A percentile compares a stretch with the other conserved stretches of the same genome.
Conservation (phyloP, 371 early-diverging fungal genomes). For the Rhizomucor miehei region DNA sequence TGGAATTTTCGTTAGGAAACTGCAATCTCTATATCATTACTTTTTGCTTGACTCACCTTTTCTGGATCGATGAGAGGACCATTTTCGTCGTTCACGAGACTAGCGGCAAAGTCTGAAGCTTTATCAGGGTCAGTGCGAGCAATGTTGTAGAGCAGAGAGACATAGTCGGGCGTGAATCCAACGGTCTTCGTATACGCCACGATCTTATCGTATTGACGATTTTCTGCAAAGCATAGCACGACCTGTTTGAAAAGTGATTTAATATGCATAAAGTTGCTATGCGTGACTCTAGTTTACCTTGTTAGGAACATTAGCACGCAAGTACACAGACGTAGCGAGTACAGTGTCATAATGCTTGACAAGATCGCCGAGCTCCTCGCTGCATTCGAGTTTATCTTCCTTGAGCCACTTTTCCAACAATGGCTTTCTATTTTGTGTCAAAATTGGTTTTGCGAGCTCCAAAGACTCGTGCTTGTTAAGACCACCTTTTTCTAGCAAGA, state of each 20-base stretch:
- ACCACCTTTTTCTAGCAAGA: constrained; percentile 93
- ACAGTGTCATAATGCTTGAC: constrained; percentile 88
- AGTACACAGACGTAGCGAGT: constrained; percentile 91
- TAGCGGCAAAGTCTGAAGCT: constrained; percentile 89
- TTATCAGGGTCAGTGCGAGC: constrained; percentile 91
- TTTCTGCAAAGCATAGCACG: constrained; percentile 95
- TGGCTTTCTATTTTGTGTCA: constrained; percentile 91
- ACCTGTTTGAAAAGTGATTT: constrained; percentile 37
- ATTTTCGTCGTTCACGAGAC: constrained; percentile 81
- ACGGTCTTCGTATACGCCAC: constrained; percentile 92
- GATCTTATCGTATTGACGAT: constrained; percentile 94
- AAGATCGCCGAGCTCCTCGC: constrained; percentile 97
- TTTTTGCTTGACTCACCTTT: constrained; percentile 42
- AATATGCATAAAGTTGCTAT: neutral
- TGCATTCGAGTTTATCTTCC: constrained; percentile 96
- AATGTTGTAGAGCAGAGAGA: constrained; percentile 83
- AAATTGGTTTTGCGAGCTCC: constrained; percentile 90
- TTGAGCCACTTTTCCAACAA: constrained; percentile 97
- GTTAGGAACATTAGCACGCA: constrained; percentile 89
- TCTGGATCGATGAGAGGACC: constrained; percentile 87
- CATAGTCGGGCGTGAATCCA: constrained; percentile 91
- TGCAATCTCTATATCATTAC: neutral
- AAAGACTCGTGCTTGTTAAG: constrained; percentile 94
- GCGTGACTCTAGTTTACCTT: constrained; percentile 44
- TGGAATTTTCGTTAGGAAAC: neutral